Percentiles rank a stretch among this genome's conserved stretches.
phyloP scores from a whole-genome alignment of 768 basidiomycete species.

The Panaeolus papilionaceus region DNA sequence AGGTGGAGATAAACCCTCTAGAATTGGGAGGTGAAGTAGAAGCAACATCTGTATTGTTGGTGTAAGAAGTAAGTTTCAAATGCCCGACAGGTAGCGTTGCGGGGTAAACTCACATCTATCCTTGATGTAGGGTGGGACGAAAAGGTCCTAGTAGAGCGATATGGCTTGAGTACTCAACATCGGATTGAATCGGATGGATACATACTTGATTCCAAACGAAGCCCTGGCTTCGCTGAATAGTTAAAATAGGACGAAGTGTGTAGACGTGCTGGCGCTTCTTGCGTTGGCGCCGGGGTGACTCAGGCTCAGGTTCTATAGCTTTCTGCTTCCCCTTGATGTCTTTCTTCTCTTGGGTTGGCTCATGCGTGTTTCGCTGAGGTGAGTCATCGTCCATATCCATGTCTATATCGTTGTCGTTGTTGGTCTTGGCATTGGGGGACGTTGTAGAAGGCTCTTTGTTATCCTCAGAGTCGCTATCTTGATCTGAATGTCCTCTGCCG shows the following conservation, averaged over 20 bases:
- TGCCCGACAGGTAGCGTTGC: slow-evolving; percentile 24
- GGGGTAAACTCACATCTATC: slow-evolving; percentile 74
- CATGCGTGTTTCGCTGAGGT: slow-evolving; percentile 41
- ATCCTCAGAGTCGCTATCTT: slow-evolving; percentile 41
- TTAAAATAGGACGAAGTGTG: slow-evolving; percentile 81
- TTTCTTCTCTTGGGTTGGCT: slow-evolving; percentile 48
- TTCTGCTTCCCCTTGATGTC: slow-evolving; percentile 85
- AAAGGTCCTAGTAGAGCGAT: slow-evolving; percentile 64
- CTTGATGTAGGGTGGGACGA: slow-evolving; percentile 89
- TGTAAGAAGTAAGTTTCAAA: slow-evolving; percentile 14
- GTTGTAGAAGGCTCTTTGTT: slow-evolving; percentile 38
- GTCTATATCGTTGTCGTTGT: slow-evolving; percentile 42
- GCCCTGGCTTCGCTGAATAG: slow-evolving; percentile 86
- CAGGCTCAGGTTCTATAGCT: slow-evolving; percentile 70
- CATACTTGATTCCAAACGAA: slow-evolving; percentile 92
- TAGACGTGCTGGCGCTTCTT: slow-evolving; percentile 63
- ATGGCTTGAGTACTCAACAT: slow-evolving; percentile 30
- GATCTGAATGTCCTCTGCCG: slow-evolving; percentile 23
- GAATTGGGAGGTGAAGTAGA: slow-evolving; percentile 84
- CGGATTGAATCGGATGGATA: slow-evolving; percentile 19
- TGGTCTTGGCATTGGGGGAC: slow-evolving; percentile 24
- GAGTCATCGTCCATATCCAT: slow-evolving; percentile 64
- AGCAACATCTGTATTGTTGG: slow-evolving; percentile 62
- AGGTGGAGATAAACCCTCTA: slow-evolving; percentile 67
- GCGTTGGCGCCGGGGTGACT: slow-evolving; percentile 51